Evolutionary conservation across 345 rosid species (phyloP), one percentile per base, ranked within the genome.

Genomic region (Bruguiera parviflora): DNA sequence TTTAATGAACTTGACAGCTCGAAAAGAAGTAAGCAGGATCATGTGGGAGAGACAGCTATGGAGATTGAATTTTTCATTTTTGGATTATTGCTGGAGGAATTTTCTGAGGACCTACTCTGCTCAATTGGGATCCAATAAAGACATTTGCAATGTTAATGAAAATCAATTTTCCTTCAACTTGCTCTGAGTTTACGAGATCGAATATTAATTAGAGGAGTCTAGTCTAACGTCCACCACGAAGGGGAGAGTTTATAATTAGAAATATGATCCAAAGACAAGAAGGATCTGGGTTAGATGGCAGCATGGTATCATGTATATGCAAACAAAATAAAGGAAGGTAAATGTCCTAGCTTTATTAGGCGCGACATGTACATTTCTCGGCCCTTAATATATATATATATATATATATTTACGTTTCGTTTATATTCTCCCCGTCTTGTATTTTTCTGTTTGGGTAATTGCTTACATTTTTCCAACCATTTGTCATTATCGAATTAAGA

Each of bases 31-130:
- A 13, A 43, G 59, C 75, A 63, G 32, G 80, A 83, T 58, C 84
- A 85, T 21, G 75, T 80, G 0, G 49, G 62, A 33, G 89, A 87
- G 57, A 72, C 82, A 0, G 92, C 79, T 16, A 20, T 78, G 6
- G 82, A 84, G 80, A 79, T 89, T 3, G 97, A 91, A 56, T 61
- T 79, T 29, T 81, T 83, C 6, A 79, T 89, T 52, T 84, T 86
- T 52, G 75, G 79, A 16, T 68, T 73, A 37, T 67, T 91, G 74
- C 71, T 86, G 69, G 91, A 81, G 31, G 97, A 91, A 80, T 37
- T 91, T 56, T 74, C 85, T 1, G 71, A 70, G 25, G 88, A 88
- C 65, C 75, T 82, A 55, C 76, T 70, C 28, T 25, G 18, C 32
- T 53, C 65, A 11, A 71, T 67, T 28, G 25, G 31, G 31, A 53